Conservation (phyloP, 2,329 filamentous ascomycete genomes). For the Paecilomyces variotii region DNA sequence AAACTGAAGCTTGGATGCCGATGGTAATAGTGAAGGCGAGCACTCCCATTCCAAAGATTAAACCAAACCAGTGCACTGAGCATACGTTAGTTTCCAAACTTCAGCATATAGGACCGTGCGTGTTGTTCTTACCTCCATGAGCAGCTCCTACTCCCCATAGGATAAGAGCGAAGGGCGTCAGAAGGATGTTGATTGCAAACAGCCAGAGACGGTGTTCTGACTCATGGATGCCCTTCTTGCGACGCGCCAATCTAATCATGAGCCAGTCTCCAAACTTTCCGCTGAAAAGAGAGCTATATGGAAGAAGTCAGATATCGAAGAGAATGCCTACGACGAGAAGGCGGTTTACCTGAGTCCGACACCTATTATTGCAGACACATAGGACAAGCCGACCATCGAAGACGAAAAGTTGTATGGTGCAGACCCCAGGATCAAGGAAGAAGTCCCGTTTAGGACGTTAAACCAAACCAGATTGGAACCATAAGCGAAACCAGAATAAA, state of each 20-base stretch:
- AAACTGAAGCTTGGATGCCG: conserved; percentile 36
- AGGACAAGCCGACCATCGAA: conserved; percentile 17
- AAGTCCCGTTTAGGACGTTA: conserved; percentile 24
- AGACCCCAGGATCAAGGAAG: conserved; percentile 17
- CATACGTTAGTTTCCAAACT: neutral
- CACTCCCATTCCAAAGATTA: conserved; percentile 42
- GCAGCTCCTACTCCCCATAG: conserved; percentile 41
- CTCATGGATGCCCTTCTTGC: conserved; percentile 17
- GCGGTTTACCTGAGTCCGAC: conserved; percentile 5
- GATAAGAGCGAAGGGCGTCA: conserved; percentile 6
- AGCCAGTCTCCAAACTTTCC: conserved; percentile 18
- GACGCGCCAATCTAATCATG: conserved; percentile 13
- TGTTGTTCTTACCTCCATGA: conserved; percentile 15
- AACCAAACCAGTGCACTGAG: conserved; percentile 42
- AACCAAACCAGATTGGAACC: conserved; percentile 21
- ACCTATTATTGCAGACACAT: conserved; percentile 12
- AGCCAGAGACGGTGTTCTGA: conserved; percentile 18
- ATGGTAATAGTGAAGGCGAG: conserved; percentile 38
- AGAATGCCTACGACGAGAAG: neutral
- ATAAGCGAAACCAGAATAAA: conserved; percentile 20
- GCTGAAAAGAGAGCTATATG: conserved; percentile 3
- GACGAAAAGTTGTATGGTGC: conserved; percentile 21
- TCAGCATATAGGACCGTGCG: neutral
- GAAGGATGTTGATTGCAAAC: conserved; percentile 4
- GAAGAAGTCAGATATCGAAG: neutral